Conservation (phyloP, 345 rosid genomes). For the Cardamine occulta region DNA sequence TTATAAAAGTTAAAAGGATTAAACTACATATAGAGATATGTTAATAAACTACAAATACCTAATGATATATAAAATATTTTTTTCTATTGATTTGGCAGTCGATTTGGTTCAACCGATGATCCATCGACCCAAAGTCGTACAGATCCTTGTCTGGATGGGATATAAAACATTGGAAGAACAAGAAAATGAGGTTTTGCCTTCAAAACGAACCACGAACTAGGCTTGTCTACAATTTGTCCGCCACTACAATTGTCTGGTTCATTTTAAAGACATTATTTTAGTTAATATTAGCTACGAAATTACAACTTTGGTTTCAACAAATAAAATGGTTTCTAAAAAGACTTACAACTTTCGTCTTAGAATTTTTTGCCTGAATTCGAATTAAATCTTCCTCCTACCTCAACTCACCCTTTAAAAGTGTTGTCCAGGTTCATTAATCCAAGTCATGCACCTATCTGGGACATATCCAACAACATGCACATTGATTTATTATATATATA, state of each 20-base stretch:
- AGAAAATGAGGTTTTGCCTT: constrained; percentile 23
- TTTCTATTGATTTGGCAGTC: too few species aligned
- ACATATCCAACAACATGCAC: neutral
- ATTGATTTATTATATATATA: neutral
- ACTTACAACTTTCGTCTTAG: neutral
- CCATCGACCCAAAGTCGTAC: too few species aligned
- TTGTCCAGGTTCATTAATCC: constrained; percentile 13
- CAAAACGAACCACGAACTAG: constrained; percentile 27
- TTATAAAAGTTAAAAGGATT: too few species aligned
- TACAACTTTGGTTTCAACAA: neutral
- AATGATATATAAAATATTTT: too few species aligned
- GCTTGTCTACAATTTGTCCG: constrained; percentile 22
- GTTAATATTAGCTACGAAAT: neutral
- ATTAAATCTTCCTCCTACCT: neutral
- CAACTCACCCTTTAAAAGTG: neutral
- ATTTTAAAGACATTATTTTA: constrained; percentile 8
- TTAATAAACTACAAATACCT: too few species aligned
- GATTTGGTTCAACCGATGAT: too few species aligned
- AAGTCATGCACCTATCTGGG: neutral
- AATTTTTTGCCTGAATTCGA: neutral
- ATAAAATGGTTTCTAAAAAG: neutral
- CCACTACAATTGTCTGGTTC: constrained; percentile 20
- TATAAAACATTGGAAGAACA: too few species aligned
- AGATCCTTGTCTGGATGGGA: too few species aligned
- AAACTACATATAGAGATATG: too few species aligned